A percentile compares a stretch with the other conserved stretches of the same genome.
These are phyloP conservation scores for Cladosporium sp. DNA, from an alignment of 2,329 filamentous ascomycete genomes.

Conservation along the genomic window DNA sequence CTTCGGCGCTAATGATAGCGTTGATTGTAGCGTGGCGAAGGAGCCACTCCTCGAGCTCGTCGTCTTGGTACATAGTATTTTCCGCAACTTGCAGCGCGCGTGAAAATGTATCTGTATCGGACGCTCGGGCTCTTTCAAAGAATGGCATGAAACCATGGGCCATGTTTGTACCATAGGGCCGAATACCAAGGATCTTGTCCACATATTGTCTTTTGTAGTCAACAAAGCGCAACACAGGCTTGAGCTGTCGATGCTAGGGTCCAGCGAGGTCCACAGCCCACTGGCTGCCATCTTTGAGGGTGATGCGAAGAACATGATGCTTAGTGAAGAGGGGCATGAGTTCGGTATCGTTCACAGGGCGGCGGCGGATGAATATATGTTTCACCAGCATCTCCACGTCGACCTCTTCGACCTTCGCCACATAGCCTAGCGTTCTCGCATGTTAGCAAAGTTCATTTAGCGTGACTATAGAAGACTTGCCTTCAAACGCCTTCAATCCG, in stretches of 20 bases:
- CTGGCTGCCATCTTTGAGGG: constrained; percentile 6
- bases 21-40: background rate
- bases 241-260: constrained; percentile 17
- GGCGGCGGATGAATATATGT: no score
- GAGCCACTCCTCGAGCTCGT: constrained; percentile 1
- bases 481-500: background rate
- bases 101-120: no score
- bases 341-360: background rate
- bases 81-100: no score
- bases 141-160: no score
- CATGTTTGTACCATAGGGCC: background rate
- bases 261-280: constrained; percentile 18
- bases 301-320: constrained; percentile 13
- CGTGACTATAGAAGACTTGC: background rate
- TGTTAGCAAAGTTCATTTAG: background rate
- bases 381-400: background rate
- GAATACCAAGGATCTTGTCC: background rate
- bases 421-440: background rate
- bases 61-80: background rate
- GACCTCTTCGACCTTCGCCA: background rate
- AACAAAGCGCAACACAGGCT: constrained; percentile 5
- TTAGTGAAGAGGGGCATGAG: background rate
- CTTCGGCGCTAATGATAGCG: background rate
- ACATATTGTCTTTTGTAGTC: constrained; percentile 6
- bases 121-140: no score